Base-by-base conservation (phyloP, 2,329 filamentous ascomycete species). In the Paecilomyces sp. region DNA sequence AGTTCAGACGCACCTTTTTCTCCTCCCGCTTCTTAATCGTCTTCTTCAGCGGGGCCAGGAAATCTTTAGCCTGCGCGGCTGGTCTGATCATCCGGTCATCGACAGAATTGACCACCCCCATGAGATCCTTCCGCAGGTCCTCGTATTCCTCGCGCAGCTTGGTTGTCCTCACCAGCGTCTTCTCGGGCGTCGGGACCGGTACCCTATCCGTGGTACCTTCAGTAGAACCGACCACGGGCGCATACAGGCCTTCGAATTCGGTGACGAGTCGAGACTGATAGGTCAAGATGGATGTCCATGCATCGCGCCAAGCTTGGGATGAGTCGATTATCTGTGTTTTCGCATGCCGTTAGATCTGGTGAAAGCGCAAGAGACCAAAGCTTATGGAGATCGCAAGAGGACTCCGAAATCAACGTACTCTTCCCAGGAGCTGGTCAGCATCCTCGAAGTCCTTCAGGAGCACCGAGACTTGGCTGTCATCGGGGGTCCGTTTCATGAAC, bases 21-120 rank as follows among this genome's bases (percentile, higher is more conserved):
- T 92, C 89, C 70, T 94, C 90, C 54, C 91, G 81, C 74, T 91
- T 92, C 77, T 93, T 94, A 69, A 95, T 90, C 1, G 87, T 88
- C 76, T 92, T 94, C 68, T 89, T 87, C 71, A 94, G 81, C 1
- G 88, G 86, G 64, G 87, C 84, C 61, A 93, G 80, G 58, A 78
- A 84, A 57, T 88, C 85, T 67, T 85, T 88, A 7, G 88, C 88
- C 57, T 88, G 83, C 60, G 83, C 84, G 3, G 88, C 88, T 0
- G 90, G 89, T 60, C 81, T 81, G 57, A 92, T 83, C 63, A 94
- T 83, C 64, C 85, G 84, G 9, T 79, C 76, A 64, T 93, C 89
- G 64, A 95, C 89, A 66, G 85, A 81, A 59, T 77, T 80, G 59
- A 94, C 80, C 69, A 94, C 91, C 61, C 87, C 85, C 58, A 85